phyloP scores from a whole-genome alignment of 83 land plant species.

The Picea engelmannii region DNA sequence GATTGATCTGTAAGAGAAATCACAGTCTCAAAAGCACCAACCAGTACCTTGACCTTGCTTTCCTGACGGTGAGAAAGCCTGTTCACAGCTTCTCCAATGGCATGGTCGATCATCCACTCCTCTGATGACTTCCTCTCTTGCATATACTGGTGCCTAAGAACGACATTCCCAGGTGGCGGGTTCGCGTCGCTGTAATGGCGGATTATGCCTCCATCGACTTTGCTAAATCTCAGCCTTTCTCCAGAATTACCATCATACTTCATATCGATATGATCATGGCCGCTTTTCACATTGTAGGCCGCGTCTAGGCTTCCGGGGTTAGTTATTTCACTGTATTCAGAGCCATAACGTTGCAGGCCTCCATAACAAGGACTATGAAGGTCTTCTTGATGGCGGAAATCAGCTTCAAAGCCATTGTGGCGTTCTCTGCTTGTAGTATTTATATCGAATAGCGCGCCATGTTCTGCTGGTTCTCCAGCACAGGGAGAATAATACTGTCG shows the following conservation, averaged over 20 bases:
- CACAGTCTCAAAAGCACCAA: too few species aligned
- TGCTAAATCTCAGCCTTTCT: not conserved
- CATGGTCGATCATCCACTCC: constrained; percentile 12
- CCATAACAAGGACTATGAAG: too few species aligned
- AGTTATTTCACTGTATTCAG: not conserved
- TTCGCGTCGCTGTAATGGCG: not conserved
- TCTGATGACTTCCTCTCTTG: not conserved
- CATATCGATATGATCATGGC: not conserved
- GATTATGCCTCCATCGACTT: not conserved
- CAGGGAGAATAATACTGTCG: not conserved
- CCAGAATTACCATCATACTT: too few species aligned
- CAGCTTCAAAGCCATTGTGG: not conserved
- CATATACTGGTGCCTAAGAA: not conserved
- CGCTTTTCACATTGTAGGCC: not conserved
- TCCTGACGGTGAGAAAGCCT: too few species aligned
- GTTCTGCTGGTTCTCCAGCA: not conserved
- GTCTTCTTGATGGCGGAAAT: not conserved
- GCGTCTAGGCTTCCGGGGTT: not conserved
- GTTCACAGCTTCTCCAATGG: not conserved
- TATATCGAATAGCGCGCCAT: not conserved
- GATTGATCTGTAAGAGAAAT: too few species aligned
- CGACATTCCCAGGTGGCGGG: not conserved
- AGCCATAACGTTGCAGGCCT: not conserved
- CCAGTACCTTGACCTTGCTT: too few species aligned
- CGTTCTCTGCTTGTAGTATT: not conserved